These are phyloP conservation scores for Emiliania huxleyi DNA, from an alignment of 78 protist genomes.

Conservation along the genomic window DNA sequence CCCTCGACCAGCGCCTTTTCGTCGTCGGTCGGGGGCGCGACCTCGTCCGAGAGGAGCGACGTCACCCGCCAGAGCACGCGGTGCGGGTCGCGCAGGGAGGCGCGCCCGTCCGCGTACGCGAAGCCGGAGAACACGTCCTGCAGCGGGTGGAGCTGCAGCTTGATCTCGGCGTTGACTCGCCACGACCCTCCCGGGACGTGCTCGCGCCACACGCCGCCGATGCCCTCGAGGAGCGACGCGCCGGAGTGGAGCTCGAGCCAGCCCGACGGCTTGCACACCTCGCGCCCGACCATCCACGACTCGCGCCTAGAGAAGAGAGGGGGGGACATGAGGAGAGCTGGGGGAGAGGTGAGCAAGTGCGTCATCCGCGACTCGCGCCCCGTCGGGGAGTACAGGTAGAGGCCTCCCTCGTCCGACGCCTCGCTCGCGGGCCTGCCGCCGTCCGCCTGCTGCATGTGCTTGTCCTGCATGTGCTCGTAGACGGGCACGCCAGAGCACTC, in stretches of 20 bases:
- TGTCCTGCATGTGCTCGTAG: not conserved
- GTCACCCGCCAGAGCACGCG: not conserved
- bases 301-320: not conserved
- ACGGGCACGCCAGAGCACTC: not conserved
- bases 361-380: not conserved
- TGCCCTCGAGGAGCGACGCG: not conserved
- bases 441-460: not conserved
- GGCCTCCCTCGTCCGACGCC: not conserved
- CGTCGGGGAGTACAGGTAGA: not conserved
- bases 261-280: not conserved
- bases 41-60: not conserved
- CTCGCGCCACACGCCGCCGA: not conserved
- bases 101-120: not conserved
- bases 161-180: not conserved
- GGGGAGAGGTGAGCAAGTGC: too few species aligned
- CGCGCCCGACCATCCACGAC: conserved; percentile 1
- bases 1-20: not conserved
- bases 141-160: not conserved
- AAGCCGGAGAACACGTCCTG: not conserved
- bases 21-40: not conserved
- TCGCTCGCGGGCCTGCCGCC: not conserved
- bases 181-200: not conserved
- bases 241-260: not conserved
- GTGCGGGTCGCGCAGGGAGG: not conserved
- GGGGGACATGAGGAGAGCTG: too few species aligned